Evolutionary conservation across 495 filamentous ascomycete genomes (phyloP).

Genomic region (Podospora pseudopauciseta): DNA sequence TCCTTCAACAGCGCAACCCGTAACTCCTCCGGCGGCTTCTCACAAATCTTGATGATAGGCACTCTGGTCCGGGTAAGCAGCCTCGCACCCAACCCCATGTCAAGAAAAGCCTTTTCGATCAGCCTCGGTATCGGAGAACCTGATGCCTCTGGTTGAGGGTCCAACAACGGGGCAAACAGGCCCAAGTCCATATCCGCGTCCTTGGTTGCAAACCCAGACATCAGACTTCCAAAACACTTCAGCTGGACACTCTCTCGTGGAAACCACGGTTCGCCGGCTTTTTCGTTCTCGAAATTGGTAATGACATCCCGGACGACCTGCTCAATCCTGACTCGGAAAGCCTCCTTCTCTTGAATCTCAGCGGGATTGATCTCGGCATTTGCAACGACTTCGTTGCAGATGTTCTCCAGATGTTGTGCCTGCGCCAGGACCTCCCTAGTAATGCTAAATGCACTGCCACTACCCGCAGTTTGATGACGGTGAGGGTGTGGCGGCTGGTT

Average conservation of each 20-base stretch:
- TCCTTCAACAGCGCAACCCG: conserved; percentile 50
- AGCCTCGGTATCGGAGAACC: conserved; percentile 58
- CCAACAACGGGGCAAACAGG: conserved; percentile 56
- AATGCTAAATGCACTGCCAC: background rate
- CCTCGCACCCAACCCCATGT: conserved; percentile 62
- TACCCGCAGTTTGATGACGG: background rate
- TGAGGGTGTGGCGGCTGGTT: background rate
- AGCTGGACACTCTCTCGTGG: conserved; percentile 52
- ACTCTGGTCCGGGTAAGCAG: conserved; percentile 69
- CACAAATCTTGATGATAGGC: conserved; percentile 78
- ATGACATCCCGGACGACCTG: conserved; percentile 53
- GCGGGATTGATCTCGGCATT: conserved; percentile 45
- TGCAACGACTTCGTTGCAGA: conserved; percentile 41
- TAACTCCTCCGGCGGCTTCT: conserved; percentile 57
- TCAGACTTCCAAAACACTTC: conserved; percentile 68
- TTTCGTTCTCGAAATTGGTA: conserved; percentile 42
- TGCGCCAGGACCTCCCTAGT: conserved; percentile 24
- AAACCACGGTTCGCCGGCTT: conserved; percentile 37
- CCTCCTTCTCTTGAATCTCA: conserved; percentile 61
- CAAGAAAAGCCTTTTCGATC: conserved; percentile 66
- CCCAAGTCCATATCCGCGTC: conserved; percentile 74
- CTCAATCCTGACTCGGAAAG: conserved; percentile 56
- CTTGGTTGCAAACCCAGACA: conserved; percentile 68
- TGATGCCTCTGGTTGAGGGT: conserved; percentile 43
- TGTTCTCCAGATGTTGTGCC: conserved; percentile 41